Evolutionary conservation across 2,329 filamentous ascomycete species (phyloP).

Genomic region (Exophiala spinifera): DNA sequence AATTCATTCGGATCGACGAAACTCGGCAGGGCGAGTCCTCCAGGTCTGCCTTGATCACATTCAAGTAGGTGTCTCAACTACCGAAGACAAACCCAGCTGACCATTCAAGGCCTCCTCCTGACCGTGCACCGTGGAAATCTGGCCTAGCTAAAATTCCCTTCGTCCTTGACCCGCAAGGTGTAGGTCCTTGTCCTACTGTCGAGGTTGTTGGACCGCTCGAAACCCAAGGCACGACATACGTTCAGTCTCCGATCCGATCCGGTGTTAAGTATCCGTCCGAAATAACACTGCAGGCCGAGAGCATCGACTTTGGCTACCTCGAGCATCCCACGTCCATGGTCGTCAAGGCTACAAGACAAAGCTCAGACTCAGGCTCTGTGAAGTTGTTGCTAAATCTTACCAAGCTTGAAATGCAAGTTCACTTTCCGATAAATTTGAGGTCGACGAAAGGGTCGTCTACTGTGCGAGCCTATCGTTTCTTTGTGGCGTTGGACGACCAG

Average conservation of each 20-base stretch:
- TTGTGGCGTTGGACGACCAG: conserved; percentile 27
- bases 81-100: conserved; percentile 36
- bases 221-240: not conserved
- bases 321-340: conserved; percentile 19
- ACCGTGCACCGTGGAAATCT: conserved; percentile 29
- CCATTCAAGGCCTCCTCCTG: conserved; percentile 35
- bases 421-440: conserved; percentile 36
- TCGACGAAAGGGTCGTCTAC: conserved; percentile 18
- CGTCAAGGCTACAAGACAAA: conserved; percentile 14
- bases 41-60: conserved; percentile 50
- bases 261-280: conserved; percentile 22
- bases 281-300: conserved; percentile 14
- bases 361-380: conserved; percentile 30
- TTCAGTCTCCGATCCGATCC: conserved; percentile 20
- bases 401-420: conserved; percentile 40
- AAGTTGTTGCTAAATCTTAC: conserved; percentile 42
- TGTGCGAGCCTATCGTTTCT: conserved; percentile 27
- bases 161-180: conserved; percentile 2
- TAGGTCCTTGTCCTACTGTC: conserved; percentile 5
- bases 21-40: conserved; percentile 39
- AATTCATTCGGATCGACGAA: conserved; percentile 56
- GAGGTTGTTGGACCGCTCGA: conserved; percentile 5
- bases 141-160: conserved; percentile 13
- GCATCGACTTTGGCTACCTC: conserved; percentile 27
- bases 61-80: conserved; percentile 45